phyloP scores from a whole-genome alignment of 2,329 filamentous ascomycete genomes.

The Exophiala dermatitidis region DNA sequence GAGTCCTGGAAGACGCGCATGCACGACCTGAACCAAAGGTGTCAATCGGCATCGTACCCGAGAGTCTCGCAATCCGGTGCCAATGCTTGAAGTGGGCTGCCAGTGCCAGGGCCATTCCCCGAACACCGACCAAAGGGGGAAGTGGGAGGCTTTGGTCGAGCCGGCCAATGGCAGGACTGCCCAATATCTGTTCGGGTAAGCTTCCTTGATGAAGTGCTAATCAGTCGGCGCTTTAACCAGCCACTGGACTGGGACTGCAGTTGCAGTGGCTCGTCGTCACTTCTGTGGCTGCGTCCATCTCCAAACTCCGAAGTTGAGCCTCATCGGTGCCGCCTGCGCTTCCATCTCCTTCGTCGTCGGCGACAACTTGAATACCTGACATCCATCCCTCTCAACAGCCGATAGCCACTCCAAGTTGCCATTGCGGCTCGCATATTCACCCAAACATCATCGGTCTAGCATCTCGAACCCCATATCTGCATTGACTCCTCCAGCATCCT shows the following conservation, averaged over 20 bases:
- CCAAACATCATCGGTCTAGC: neutral
- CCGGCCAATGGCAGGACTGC: neutral
- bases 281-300: neutral
- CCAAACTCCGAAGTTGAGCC: neutral
- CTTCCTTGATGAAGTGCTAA: neutral
- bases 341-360: neutral
- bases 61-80: neutral
- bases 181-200: neutral
- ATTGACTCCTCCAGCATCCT: neutral
- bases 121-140: too few relatives aligned
- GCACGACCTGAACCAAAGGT: neutral
- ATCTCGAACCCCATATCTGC: neutral
- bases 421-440: neutral
- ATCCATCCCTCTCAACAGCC: too few relatives aligned
- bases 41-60: conserved; percentile 2
- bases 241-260: neutral
- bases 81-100: neutral
- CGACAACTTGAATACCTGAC: neutral
- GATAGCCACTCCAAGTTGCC: neutral
- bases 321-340: conserved; percentile 4
- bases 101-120: too few relatives aligned
- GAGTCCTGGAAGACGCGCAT: neutral
- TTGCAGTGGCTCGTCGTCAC: neutral
- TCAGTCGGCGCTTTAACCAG: neutral
- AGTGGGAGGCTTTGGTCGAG: neutral